Percentiles rank a stretch among this genome's conserved stretches.
Evolutionary conservation across 2,329 filamentous ascomycete genomes (phyloP).

Genomic region (Exophiala bonariae): DNA sequence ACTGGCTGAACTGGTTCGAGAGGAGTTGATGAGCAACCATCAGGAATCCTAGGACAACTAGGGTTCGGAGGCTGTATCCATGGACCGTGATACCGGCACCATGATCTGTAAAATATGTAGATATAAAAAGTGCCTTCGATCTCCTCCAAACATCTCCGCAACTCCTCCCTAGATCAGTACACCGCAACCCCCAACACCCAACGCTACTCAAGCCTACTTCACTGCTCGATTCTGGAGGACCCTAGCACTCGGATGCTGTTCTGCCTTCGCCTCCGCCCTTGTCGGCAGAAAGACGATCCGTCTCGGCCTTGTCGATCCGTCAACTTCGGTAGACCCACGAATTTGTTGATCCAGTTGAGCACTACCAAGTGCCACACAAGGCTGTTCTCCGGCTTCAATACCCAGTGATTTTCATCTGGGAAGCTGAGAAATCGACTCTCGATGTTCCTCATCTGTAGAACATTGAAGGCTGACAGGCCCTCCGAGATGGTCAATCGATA

Average conservation of each 20-base stretch:
- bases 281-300: slow-evolving; percentile 22
- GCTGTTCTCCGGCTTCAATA: slow-evolving; percentile 87
- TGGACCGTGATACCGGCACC: background rate
- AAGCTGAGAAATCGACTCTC: slow-evolving; percentile 79
- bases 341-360: slow-evolving; percentile 70
- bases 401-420: slow-evolving; percentile 79
- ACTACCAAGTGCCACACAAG: slow-evolving; percentile 88
- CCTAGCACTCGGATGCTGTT: background rate
- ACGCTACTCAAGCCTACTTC: background rate
- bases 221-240: slow-evolving; percentile 17
- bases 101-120: slow-evolving; percentile 6
- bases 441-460: slow-evolving; percentile 72
- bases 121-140: no score
- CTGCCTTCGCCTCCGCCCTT: slow-evolving; percentile 8
- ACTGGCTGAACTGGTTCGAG: slow-evolving; percentile 42
- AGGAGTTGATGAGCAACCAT: slow-evolving; percentile 24
- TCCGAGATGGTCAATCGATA: slow-evolving; percentile 85
- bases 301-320: slow-evolving; percentile 33
- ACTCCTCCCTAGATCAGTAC: no score
- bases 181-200: no score
- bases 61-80: background rate
- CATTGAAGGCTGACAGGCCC: slow-evolving; percentile 81
- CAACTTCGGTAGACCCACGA: slow-evolving; percentile 53
- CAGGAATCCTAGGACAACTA: slow-evolving; percentile 6
- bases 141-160: background rate